Evolutionary conservation across 768 basidiomycete genomes (phyloP).

Genomic region (Floccularia luteovirens): DNA sequence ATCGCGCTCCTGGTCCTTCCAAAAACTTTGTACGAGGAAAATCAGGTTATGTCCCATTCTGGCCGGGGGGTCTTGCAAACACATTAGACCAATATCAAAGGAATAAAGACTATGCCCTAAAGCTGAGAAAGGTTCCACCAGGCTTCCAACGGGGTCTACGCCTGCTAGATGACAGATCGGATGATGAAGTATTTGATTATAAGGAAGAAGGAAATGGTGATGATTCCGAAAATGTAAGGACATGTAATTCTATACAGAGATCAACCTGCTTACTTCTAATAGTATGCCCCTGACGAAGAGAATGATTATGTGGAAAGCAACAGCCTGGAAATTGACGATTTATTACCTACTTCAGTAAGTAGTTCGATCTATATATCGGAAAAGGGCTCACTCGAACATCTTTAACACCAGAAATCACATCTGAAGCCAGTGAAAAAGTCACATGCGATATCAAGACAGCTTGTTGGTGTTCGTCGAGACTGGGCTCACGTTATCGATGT

Average conservation of each 20-base stretch:
- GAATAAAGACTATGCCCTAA: conserved; percentile 22
- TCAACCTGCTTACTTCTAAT: background rate
- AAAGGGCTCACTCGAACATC: background rate
- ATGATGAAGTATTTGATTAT: conserved; percentile 33
- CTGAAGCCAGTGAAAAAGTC: conserved; percentile 43
- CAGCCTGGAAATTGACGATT: conserved; percentile 59
- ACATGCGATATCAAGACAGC: conserved; percentile 30
- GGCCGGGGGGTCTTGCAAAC: conserved; percentile 90
- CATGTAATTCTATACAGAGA: background rate
- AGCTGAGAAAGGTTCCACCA: conserved; percentile 68
- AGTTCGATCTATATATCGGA: background rate
- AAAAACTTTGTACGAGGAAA: conserved; percentile 90
- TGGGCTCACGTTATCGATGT: conserved; percentile 99
- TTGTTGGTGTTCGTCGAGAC: conserved; percentile 70
- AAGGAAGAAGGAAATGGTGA: conserved; percentile 18
- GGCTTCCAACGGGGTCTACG: conserved; percentile 78
- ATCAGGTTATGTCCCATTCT: conserved; percentile 87
- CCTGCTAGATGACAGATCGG: conserved; percentile 49
- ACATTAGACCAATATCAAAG: conserved; percentile 18
- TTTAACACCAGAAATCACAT: conserved; percentile 40
- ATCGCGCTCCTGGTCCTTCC: conserved; percentile 74
- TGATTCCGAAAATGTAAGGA: conserved; percentile 12
- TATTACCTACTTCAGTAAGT: conserved; percentile 58
- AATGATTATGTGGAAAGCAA: conserved; percentile 5
- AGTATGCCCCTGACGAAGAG: conserved; percentile 9